A percentile compares a stretch with the other conserved stretches of the same genome.
phyloP scores from a whole-genome alignment of 2,329 filamentous ascomycete genomes.

The Fusarium secorum region DNA sequence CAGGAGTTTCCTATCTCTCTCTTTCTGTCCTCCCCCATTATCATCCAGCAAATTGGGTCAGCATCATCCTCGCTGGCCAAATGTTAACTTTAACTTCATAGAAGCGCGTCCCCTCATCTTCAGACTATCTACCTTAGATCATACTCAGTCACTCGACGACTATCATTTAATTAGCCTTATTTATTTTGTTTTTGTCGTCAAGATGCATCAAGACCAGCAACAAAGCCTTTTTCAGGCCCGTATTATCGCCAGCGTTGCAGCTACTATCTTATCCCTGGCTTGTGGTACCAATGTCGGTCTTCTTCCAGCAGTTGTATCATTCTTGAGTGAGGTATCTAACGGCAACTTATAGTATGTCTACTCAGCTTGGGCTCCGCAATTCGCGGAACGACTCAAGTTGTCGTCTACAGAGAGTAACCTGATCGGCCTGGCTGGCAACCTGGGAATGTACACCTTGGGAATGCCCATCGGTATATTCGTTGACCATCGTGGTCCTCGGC shows the following conservation, averaged over 20 bases:
- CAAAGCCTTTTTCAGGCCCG: slow-evolving; percentile 67
- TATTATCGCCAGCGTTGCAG: slow-evolving; percentile 83
- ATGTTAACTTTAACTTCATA: slow-evolving; percentile 23
- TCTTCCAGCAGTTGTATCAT: neutral
- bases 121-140: neutral
- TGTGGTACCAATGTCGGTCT: slow-evolving; percentile 87
- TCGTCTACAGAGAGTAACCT: slow-evolving; percentile 94
- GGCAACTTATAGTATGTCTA: slow-evolving; percentile 82
- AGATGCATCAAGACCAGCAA: slow-evolving; percentile 41
- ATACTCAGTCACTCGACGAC: neutral
- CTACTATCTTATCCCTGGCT: slow-evolving; percentile 83
- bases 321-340: slow-evolving; percentile 11
- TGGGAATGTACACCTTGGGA: slow-evolving; percentile 93
- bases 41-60: slow-evolving; percentile 12
- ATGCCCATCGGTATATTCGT: slow-evolving; percentile 90
- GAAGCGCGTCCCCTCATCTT: slow-evolving; percentile 3
- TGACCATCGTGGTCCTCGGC: slow-evolving; percentile 80
- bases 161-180: neutral
- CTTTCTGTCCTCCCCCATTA: neutral
- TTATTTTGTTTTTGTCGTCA: neutral
- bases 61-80: slow-evolving; percentile 21
- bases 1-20: slow-evolving; percentile 15
- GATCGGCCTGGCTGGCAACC: slow-evolving; percentile 83
- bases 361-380: slow-evolving; percentile 96
- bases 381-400: slow-evolving; percentile 83